phyloP scores from a whole-genome alignment of 2,329 filamentous ascomycete species.

The Fusarium hainanense region DNA sequence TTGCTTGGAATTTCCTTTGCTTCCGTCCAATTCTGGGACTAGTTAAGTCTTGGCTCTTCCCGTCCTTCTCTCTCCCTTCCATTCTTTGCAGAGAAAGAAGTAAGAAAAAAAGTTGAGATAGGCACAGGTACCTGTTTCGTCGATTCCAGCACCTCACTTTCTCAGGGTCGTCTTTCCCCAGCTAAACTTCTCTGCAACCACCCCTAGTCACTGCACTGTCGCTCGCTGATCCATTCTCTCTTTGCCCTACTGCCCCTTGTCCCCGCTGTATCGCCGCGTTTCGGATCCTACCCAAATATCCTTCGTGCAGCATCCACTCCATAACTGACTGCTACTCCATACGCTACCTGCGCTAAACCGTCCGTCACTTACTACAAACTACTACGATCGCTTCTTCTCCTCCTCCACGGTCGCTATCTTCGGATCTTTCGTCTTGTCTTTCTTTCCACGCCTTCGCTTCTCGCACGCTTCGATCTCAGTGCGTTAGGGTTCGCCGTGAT shows the following conservation, averaged over 20 bases:
- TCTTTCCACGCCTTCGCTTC: conserved; percentile 9
- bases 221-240: conserved; percentile 38
- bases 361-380: conserved; percentile 25
- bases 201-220: conserved; percentile 31
- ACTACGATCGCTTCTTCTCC: conserved; percentile 26
- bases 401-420: conserved; percentile 27
- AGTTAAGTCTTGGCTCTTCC: conserved; percentile 27
- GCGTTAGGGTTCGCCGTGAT: not conserved
- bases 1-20: conserved; percentile 31
- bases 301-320: conserved; percentile 30
- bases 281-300: conserved; percentile 40
- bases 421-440: not conserved
- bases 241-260: conserved; percentile 24
- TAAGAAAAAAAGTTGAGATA: not conserved
- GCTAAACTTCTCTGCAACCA: conserved; percentile 30
- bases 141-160: conserved; percentile 25
- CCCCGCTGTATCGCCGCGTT: conserved; percentile 34
- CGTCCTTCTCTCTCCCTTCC: conserved; percentile 18
- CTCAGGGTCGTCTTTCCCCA: conserved; percentile 14
- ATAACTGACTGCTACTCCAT: not conserved
- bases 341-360: conserved; percentile 25
- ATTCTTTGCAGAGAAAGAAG: conserved; percentile 11
- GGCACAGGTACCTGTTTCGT: not conserved
- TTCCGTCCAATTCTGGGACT: conserved; percentile 22
- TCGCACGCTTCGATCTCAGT: conserved; percentile 14